Conservation (phyloP, 768 basidiomycete species). For the Asterophora lycoperdoides region DNA sequence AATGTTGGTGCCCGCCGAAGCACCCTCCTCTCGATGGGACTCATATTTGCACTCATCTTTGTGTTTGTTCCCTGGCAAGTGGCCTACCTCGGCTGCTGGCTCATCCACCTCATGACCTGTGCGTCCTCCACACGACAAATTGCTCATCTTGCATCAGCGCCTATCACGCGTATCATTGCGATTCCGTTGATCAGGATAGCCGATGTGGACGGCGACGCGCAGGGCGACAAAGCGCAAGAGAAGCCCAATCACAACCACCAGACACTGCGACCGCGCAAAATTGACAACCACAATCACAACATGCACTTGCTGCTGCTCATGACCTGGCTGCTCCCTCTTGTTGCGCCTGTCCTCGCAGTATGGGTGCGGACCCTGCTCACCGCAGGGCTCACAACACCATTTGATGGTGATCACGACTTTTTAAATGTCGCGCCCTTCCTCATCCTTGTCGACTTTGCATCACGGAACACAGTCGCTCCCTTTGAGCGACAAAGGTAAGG, state of each 20-base stretch:
- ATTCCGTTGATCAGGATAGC: constrained; percentile 21
- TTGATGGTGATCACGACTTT: constrained; percentile 77
- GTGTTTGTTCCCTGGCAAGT: constrained; percentile 89
- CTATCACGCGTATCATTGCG: constrained; percentile 12
- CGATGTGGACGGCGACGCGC: constrained; percentile 10
- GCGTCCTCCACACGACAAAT: constrained; percentile 29
- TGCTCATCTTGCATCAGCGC: constrained; percentile 9
- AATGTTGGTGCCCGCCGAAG: constrained; percentile 37
- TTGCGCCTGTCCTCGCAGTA: constrained; percentile 74
- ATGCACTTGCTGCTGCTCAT: constrained; percentile 67
- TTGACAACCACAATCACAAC: constrained; percentile 44
- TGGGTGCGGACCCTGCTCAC: constrained; percentile 87
- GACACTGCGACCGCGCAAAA: constrained; percentile 8
- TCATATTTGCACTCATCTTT: constrained; percentile 64
- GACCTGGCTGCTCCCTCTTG: constrained; percentile 77
- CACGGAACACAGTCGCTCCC: constrained; percentile 40
- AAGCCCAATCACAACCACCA: constrained; percentile 9
- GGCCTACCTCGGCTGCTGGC: constrained; percentile 79
- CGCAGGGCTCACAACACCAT: constrained; percentile 74
- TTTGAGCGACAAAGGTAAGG: constrained; percentile 42
- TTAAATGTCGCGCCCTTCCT: constrained; percentile 62
- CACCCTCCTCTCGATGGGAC: constrained; percentile 52
- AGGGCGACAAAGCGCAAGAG: constrained; percentile 15
- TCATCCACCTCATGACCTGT: constrained; percentile 72
- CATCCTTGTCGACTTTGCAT: constrained; percentile 57